Evolutionary conservation across 2,329 filamentous ascomycete species (phyloP), one percentile per base, ranked within the genome.

Genomic region (Neophaeococcomyces mojaviensis): DNA sequence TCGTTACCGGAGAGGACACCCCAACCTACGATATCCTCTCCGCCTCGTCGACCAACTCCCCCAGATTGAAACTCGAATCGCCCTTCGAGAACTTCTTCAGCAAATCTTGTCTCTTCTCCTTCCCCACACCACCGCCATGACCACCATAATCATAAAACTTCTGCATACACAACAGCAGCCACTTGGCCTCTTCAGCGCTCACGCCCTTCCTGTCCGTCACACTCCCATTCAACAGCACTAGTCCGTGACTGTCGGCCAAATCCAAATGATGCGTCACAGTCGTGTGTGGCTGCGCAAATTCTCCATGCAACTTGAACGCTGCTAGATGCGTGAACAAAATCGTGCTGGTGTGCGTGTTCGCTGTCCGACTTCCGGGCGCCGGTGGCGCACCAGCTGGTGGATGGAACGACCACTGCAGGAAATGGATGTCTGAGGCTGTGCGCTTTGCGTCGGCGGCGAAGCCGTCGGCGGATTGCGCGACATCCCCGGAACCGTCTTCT

Each of bases 351-450:
- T 75, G 68, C 15, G 74, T 76, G 47, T 70, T 69, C 18, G 66
- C 68, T 26, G 69, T 77, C 4, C 54, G 39, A 15, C 55, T 49
- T 1, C 59, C 54, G 4, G 57, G 50, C 16, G 58, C 60, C 2
- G 50, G 39, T 28, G 51, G 49, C 8, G 51, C 37, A n/a, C 52
- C 48, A 4, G 53, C 51, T 2, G 73, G 71, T 0, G 81, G 75
- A 49, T 94, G 89, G 66, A 95, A 96, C 0, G 85, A 86, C 88
- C 94, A 98, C 67, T 98, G 90, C 51, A 98, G 68, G 65, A 94
- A 95, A 68, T 98, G 92, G 37, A 98, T 88, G 66, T 97, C 92
- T 38, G 88, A 87, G 42, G 86, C 87, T n/a, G 55, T 50, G 4
- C 47, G 31, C 2, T 40, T 12, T 3, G n/a, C 38, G 12, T 30